Evolutionary conservation across 495 filamentous ascomycete genomes (phyloP).

Genomic region (Friedmanniomyces simplex): DNA sequence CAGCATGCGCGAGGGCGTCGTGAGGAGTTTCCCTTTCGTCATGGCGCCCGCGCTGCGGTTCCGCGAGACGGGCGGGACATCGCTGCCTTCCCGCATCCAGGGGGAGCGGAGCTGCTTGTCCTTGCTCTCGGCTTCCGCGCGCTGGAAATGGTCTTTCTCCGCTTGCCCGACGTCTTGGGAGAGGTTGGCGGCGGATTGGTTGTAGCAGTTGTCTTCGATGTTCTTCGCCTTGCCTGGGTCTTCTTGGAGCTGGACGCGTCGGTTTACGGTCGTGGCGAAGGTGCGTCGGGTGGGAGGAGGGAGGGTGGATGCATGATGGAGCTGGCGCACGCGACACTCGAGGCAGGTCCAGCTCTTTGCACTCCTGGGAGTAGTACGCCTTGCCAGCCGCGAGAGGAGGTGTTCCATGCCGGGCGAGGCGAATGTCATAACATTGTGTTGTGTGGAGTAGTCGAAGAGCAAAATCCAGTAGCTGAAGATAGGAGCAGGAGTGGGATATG

Average conservation of each 20-base stretch:
- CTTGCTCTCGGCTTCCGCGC: constrained; percentile 37
- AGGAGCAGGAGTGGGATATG: no score
- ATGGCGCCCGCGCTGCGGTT: constrained; percentile 42
- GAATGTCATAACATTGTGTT: no score
- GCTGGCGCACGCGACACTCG: not conserved
- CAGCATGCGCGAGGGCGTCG: constrained; percentile 78
- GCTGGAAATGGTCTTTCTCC: constrained; percentile 33
- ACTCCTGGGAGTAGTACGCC: not conserved
- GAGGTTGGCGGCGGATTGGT: constrained; percentile 26
- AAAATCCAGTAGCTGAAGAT: no score
- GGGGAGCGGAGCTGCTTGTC: constrained; percentile 45
- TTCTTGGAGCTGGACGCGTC: not conserved
- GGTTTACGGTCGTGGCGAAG: not conserved
- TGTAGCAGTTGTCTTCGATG: constrained; percentile 15
- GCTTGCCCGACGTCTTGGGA: constrained; percentile 29
- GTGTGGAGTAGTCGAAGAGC: no score
- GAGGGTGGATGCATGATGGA: no score
- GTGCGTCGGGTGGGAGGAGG: not conserved
- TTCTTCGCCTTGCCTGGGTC: not conserved
- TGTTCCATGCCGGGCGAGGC: not conserved
- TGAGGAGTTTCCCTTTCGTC: constrained; percentile 76
- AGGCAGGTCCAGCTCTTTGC: not conserved
- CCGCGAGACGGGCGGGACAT: constrained; percentile 44
- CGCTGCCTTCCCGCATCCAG: constrained; percentile 60
- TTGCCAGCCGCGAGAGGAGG: not conserved